Evolutionary conservation across 2,329 filamentous ascomycete genomes (phyloP).

Genomic region (Aspergillus terreus): DNA sequence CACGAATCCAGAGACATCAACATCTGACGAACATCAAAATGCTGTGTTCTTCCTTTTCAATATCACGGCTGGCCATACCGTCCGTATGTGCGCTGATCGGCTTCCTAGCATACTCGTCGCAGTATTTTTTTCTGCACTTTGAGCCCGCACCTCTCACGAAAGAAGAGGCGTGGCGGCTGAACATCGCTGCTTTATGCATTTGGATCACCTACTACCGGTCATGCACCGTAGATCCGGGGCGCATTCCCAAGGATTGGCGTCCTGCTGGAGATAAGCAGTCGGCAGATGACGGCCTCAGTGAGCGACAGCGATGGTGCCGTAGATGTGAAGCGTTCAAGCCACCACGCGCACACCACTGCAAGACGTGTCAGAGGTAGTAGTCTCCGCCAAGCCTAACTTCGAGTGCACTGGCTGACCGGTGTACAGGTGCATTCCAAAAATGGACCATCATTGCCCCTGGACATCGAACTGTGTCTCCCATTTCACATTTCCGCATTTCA

Average conservation of each 20-base stretch:
- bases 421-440: constrained; percentile 58
- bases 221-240: constrained; percentile 58
- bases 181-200: constrained; percentile 51
- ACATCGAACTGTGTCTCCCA: constrained; percentile 64
- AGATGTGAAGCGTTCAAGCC: constrained; percentile 61
- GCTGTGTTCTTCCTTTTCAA: constrained; percentile 23
- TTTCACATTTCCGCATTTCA: constrained; percentile 62
- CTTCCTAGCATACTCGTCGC: constrained; percentile 59
- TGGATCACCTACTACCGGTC: constrained; percentile 58
- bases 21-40: constrained; percentile 4
- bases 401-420: background rate
- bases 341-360: constrained; percentile 63
- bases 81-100: constrained; percentile 52
- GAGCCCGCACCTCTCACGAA: constrained; percentile 51
- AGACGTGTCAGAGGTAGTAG: constrained; percentile 54
- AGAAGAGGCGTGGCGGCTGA: constrained; percentile 52
- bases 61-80: constrained; percentile 49
- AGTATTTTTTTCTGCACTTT: constrained; percentile 53
- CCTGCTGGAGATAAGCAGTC: constrained; percentile 15
- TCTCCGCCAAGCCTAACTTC: background rate
- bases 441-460: constrained; percentile 67
- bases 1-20: background rate
- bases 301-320: constrained; percentile 54
- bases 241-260: constrained; percentile 45
- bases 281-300: constrained; percentile 17